A percentile compares a stretch with the other conserved stretches of the same genome.
phyloP scores from a whole-genome alignment of 2,329 filamentous ascomycete species.

The Colletotrichum sp. region DNA sequence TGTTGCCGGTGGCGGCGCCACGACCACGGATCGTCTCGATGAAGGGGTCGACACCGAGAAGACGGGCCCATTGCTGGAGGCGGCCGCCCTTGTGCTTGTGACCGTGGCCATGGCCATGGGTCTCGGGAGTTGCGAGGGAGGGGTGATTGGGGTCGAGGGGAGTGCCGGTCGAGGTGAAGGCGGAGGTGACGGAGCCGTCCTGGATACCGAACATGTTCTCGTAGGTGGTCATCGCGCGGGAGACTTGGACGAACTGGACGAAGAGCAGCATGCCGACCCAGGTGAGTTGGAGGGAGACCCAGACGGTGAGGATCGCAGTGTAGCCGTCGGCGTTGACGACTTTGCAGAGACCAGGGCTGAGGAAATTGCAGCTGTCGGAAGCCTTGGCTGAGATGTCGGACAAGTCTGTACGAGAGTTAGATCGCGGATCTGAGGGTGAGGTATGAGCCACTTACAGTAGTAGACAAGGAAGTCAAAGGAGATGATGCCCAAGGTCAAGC shows the following conservation, averaged over 20 bases:
- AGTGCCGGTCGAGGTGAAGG: conserved; percentile 79
- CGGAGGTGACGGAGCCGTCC: conserved; percentile 69
- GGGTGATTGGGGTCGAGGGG: conserved; percentile 72
- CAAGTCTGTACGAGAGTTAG: conserved; percentile 61
- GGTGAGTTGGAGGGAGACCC: conserved; percentile 83
- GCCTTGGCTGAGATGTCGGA: conserved; percentile 58
- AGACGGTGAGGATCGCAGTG: conserved; percentile 79
- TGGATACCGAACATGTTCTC: conserved; percentile 91
- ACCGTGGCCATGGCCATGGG: conserved; percentile 43
- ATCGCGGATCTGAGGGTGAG: conserved; percentile 4
- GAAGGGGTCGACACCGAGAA: conserved; percentile 92
- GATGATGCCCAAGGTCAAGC: conserved; percentile 76
- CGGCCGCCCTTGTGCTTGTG: conserved; percentile 68
- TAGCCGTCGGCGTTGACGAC: conserved; percentile 83
- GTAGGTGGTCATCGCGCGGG: conserved; percentile 92
- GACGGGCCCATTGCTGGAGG: conserved; percentile 79
- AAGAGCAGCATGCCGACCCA: conserved; percentile 98
- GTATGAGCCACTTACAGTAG: conserved; percentile 60
- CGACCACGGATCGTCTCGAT: conserved; percentile 89
- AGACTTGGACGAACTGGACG: conserved; percentile 92
- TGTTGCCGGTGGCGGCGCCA: conserved; percentile 65
- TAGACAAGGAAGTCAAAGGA: conserved; percentile 75
- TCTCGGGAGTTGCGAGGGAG: conserved; percentile 60
- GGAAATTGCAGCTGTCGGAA: conserved; percentile 70
- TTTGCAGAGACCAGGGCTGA: conserved; percentile 77